Conservation (phyloP, 202 grass and related monocot species). For the Musa balbisiana region DNA sequence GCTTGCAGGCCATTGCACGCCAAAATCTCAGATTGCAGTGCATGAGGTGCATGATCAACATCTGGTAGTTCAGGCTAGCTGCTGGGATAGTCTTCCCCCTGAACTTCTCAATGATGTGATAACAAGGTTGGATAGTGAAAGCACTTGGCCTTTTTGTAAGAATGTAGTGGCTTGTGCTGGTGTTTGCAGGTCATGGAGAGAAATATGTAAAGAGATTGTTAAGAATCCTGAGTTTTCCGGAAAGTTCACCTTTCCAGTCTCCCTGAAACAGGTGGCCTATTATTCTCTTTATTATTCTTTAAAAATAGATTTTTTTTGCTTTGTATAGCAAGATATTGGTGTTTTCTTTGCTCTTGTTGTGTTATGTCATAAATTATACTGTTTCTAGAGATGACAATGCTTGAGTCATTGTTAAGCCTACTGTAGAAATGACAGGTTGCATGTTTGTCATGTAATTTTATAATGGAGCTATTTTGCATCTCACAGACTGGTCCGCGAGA, state of each 20-base stretch:
- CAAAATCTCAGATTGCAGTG: conserved; percentile 55
- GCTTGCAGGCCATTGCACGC: conserved; percentile 31
- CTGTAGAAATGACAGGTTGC: conserved; percentile 1
- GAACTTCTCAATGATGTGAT: conserved; percentile 65
- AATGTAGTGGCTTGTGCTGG: conserved; percentile 54
- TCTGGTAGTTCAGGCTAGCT: conserved; percentile 38
- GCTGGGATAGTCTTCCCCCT: conserved; percentile 55
- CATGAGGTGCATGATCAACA: conserved; percentile 48
- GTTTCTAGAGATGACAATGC: background rate
- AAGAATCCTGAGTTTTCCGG: conserved; percentile 45
- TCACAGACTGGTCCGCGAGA: conserved; percentile 15
- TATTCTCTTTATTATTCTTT: background rate
- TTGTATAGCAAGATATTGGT: background rate
- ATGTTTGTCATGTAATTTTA: conserved; percentile 25
- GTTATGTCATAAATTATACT: background rate
- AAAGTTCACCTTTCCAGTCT: conserved; percentile 61
- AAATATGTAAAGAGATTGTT: conserved; percentile 60
- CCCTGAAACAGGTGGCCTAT: conserved; percentile 48
- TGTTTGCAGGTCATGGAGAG: conserved; percentile 65
- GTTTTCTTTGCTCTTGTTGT: conserved; percentile 15
- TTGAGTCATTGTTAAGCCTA: background rate
- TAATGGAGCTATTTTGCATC: conserved; percentile 19
- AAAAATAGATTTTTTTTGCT: too few species aligned
- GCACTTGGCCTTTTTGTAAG: conserved; percentile 47
- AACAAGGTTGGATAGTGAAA: conserved; percentile 55